Base-by-base conservation (phyloP, 768 basidiomycete genomes). In the Hydnomerulius pinastri region DNA sequence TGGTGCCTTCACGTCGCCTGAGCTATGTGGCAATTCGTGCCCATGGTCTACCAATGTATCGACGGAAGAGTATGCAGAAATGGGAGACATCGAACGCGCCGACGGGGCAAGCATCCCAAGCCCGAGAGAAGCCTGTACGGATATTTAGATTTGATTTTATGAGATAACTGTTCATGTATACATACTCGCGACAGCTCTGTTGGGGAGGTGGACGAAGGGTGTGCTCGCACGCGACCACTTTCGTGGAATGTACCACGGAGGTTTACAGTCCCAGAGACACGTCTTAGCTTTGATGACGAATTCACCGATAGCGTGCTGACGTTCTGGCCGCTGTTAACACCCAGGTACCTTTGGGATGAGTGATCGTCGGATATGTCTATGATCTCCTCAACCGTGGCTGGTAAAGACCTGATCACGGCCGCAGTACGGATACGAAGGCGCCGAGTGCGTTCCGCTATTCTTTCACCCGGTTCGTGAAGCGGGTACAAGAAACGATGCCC, bases 381-480 rank as follows among this genome's bases (percentile, higher is more conserved):
- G 10, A 32, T 36, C 21, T 60, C 54, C 13, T 65, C 63, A 2
- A 41, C 57, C 17, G 66, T 67, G 12, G 64, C 66, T 20, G 66
- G 66, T 39, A 67, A 50, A 21, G 66, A 58, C 48, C 35, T 45
- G 50, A 69, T 46, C 25, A 67, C 43, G 46, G 51, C 53, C 32
- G 63, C 63, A 6, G 51, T 70, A 43, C 66, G 63, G 32, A 55
- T 41, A 35, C 66, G 68, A 45, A 67, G 68, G 18, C 53, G 55
- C 37, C 46, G 54, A 23, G 33, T 59, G 41, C 59, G 66, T 30
- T 53, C 32, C 42, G 56, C 53, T 18, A 55, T 70, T 51, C 60
- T 50, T 48, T 65, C 55, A 3, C 66, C 66, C 39, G 65, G 65
- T 13, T 63, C 58, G 11, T 41, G 50, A 24, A 62, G 47, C 4